Base-by-base conservation (phyloP, 2,329 filamentous ascomycete species). In the Aspergillus piperis region DNA sequence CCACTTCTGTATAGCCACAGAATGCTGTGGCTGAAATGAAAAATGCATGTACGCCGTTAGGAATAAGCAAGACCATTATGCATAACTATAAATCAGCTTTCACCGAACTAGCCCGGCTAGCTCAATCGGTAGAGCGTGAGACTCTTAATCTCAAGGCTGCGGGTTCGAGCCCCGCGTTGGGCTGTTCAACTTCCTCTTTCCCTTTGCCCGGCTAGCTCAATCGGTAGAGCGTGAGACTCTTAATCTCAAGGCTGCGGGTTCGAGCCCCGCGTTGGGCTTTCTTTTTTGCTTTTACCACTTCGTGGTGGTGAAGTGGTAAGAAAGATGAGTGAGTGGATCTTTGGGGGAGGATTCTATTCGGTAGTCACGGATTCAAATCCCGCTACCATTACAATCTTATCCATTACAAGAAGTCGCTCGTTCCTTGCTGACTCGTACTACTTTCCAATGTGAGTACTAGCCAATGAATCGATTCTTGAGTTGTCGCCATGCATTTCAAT, bases 81-180 rank as follows among this genome's bases (percentile, higher is more conserved):
- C 11, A 2, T 36, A 36, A 15, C 4, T 36, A 15, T 6, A 36
- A 5, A 2, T 13, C 2, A 30, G 10, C 1, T 11, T 36, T 47
- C 39, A 54, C 44, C 52, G 66, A 64, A 61, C 60, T 60, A 61
- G 78, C 78, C 73, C 74, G 78, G 77, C 75, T 80, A 80, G 78
- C 78, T 81, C 78, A 81, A 80, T 81, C 77, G 78, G 72, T 78
- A 80, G 74, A 77, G 74, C 75, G 73, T 80, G 78, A 78, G 78
- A 77, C 77, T 80, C 77, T 80, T 81, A 78, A 74, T 72, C 74
- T 71, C 72, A 73, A 73, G 69, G 70, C 66, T 75, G 74, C 71
- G 74, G 73, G 74, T 76, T 76, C 74, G 72, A 76, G 70, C 74
- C 74, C 73, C n/a, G n/a, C n/a, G n/a, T n/a, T n/a, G n/a, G n/a